These are phyloP conservation scores for Solanum hybrid DNA, from an alignment of 305 asterid species.

Conservation along the genomic window DNA sequence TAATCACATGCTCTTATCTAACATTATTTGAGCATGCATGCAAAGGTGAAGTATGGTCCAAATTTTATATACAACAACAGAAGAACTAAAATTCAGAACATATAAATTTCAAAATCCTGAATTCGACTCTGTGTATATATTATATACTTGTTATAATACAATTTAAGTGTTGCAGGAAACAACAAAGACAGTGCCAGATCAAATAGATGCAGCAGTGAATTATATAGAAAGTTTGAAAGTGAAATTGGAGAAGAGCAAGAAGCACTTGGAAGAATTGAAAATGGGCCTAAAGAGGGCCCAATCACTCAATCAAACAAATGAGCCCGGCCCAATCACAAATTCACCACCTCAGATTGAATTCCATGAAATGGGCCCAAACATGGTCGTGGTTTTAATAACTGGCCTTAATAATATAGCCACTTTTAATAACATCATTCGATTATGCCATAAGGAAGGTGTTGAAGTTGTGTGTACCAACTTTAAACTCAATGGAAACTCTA, in stretches of 20 bases:
- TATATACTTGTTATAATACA: neutral
- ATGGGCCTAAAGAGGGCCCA: conserved; percentile 7
- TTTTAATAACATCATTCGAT: conserved; percentile 24
- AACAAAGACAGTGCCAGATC: neutral
- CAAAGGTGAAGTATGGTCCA: too few relatives aligned
- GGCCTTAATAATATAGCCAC: conserved; percentile 17
- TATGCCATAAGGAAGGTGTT: conserved; percentile 24
- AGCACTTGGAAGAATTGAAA: conserved; percentile 17
- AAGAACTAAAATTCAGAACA: neutral
- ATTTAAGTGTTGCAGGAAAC: neutral
- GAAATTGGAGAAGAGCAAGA: conserved; percentile 28
- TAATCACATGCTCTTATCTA: neutral
- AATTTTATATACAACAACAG: neutral
- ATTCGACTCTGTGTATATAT: neutral
- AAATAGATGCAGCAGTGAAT: neutral
- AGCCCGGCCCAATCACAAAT: neutral
- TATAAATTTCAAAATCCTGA: neutral
- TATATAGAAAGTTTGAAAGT: conserved; percentile 23
- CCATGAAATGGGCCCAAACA: conserved; percentile 37
- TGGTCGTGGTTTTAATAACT: conserved; percentile 22
- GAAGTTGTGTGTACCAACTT: conserved; percentile 35
- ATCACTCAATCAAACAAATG: conserved; percentile 6
- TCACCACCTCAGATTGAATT: conserved; percentile 19
- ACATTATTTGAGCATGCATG: neutral
- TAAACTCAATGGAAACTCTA: conserved; percentile 28